Conservation (phyloP, 2,329 filamentous ascomycete genomes). For the Colletotrichum sp. region DNA sequence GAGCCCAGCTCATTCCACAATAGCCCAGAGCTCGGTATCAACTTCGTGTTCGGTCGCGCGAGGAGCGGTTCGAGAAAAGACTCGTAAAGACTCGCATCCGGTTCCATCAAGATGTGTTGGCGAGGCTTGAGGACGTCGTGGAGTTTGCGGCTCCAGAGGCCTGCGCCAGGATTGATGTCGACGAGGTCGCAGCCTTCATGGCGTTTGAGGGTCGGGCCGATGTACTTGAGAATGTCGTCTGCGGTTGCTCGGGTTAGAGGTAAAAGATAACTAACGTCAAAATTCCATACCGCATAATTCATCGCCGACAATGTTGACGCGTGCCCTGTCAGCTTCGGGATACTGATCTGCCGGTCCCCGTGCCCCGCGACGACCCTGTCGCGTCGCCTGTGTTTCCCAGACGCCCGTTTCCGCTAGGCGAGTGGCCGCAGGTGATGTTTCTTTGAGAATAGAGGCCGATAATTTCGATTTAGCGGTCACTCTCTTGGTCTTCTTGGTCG, state of each 20-base stretch:
- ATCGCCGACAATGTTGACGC: background rate
- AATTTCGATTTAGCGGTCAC: background rate
- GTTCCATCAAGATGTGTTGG: constrained; percentile 84
- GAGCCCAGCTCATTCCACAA: constrained; percentile 63
- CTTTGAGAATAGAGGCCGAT: background rate
- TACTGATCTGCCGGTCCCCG: background rate
- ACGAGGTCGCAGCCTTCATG: constrained; percentile 84
- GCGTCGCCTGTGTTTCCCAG: background rate
- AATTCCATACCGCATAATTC: background rate
- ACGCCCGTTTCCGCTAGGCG: background rate
- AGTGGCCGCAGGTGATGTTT: background rate
- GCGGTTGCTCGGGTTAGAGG: background rate
- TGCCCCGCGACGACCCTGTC: background rate
- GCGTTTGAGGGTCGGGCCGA: constrained; percentile 71
- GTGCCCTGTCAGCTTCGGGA: background rate
- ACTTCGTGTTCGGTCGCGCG: constrained; percentile 48
- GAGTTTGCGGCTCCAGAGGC: constrained; percentile 79
- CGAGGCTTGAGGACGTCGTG: constrained; percentile 78
- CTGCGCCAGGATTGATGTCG: constrained; percentile 82
- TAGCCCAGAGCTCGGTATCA: constrained; percentile 64
- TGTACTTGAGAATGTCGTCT: constrained; percentile 74
- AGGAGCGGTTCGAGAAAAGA: constrained; percentile 66
- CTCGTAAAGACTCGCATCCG: constrained; percentile 62
- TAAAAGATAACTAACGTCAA: background rate
- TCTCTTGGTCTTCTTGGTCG: background rate